These are phyloP conservation scores for Leersia perrieri DNA, from an alignment of 176 grass and related monocot genomes.

Conservation along the genomic window DNA sequence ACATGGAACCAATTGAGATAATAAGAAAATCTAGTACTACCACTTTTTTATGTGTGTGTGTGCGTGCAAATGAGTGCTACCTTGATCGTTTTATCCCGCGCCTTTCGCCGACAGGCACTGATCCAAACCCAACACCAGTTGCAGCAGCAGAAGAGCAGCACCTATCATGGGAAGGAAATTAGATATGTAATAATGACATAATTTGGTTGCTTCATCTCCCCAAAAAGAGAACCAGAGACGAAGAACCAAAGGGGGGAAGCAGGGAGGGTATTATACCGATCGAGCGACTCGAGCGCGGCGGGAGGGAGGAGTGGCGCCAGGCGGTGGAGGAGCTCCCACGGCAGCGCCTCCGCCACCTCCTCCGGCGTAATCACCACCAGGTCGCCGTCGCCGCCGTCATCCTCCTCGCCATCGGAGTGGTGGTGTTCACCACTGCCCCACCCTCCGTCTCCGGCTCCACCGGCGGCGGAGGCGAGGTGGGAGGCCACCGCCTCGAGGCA, in stretches of 20 bases:
- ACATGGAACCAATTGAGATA: background rate
- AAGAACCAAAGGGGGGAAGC: no score
- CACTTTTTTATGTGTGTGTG: background rate
- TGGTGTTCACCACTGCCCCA: background rate
- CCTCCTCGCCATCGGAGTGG: background rate
- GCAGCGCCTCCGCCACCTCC: conserved; percentile 28
- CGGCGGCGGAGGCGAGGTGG: background rate
- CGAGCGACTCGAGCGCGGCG: conserved; percentile 49
- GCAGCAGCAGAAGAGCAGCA: conserved; percentile 11
- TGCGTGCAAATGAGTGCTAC: conserved; percentile 15
- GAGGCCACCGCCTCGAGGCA: conserved; percentile 18
- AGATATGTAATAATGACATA: background rate
- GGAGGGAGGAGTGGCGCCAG: conserved; percentile 34
- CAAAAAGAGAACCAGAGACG: no score
- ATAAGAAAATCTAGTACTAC: background rate
- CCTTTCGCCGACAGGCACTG: background rate
- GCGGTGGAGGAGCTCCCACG: conserved; percentile 32
- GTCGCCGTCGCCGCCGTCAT: background rate
- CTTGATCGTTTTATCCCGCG: conserved; percentile 51
- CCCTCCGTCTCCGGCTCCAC: background rate
- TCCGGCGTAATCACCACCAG: conserved; percentile 1
- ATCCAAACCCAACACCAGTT: background rate
- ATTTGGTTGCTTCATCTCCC: background rate
- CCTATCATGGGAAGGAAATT: background rate
- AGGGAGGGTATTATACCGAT: conserved; percentile 35